phyloP scores from a whole-genome alignment of 2,329 filamentous ascomycete genomes.

The Ophiostoma fasciatum region DNA sequence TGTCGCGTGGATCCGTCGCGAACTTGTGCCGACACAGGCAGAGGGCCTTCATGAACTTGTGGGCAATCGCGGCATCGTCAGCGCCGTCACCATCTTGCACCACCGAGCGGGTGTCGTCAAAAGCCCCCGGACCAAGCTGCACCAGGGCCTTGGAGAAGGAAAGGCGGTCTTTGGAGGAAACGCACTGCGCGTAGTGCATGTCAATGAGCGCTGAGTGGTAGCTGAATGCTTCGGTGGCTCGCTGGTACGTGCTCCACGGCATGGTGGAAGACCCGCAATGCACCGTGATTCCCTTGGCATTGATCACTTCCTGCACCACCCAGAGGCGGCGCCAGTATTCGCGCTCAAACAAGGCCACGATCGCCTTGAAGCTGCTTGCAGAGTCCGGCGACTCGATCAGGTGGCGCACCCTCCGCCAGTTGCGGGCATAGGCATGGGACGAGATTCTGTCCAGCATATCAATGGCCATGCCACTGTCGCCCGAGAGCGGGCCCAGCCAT shows the following conservation, averaged over 20 bases:
- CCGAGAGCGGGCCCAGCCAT: background rate
- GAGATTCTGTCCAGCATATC: background rate
- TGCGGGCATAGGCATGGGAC: background rate
- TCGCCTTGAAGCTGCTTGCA: background rate
- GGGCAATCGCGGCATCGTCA: background rate
- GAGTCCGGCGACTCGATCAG: background rate
- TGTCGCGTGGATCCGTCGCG: constrained; percentile 1
- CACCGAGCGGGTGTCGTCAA: background rate
- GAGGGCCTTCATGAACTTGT: background rate
- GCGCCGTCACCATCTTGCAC: too few relatives aligned
- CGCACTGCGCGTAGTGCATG: background rate
- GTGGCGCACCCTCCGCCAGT: background rate
- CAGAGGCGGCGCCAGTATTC: constrained; percentile 1
- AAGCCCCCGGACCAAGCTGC: background rate
- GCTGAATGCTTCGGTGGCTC: background rate
- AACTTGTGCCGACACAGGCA: background rate
- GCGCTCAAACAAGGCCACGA: background rate
- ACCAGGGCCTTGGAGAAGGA: background rate
- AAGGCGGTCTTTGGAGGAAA: background rate
- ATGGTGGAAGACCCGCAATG: background rate
- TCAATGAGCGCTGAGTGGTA: background rate
- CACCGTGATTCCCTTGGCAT: background rate
- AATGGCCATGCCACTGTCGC: background rate
- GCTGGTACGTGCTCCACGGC: background rate
- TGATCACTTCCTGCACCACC: background rate